Percentiles rank a stretch among this genome's conserved stretches.
phyloP scores from a whole-genome alignment of 2,329 filamentous ascomycete genomes.

The Aspergillus viridinutans region DNA sequence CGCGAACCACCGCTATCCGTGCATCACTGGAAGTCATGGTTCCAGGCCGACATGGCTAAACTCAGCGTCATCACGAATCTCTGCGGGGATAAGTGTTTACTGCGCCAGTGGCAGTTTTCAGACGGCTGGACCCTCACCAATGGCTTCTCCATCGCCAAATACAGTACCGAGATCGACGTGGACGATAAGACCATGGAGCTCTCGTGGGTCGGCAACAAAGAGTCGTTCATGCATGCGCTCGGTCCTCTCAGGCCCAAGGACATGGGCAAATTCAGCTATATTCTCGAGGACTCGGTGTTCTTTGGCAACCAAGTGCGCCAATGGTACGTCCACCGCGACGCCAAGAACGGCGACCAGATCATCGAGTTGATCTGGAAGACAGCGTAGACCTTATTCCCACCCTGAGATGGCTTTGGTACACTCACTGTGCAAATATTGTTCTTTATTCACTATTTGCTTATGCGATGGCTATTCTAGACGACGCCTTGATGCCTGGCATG shows the following conservation, averaged over 20 bases:
- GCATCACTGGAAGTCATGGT: slow-evolving; percentile 64
- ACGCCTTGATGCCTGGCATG: neutral
- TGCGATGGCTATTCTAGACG: neutral
- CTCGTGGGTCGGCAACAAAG: slow-evolving; percentile 50
- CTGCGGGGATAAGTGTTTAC: slow-evolving; percentile 55
- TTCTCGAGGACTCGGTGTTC: slow-evolving; percentile 44
- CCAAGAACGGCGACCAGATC: slow-evolving; percentile 37
- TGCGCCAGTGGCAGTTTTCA: slow-evolving; percentile 52
- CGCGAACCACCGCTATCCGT: slow-evolving; percentile 50
- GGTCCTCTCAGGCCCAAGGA: slow-evolving; percentile 47
- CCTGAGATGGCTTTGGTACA: neutral
- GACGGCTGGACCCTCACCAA: slow-evolving; percentile 53
- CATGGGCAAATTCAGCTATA: slow-evolving; percentile 51
- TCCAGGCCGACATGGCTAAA: slow-evolving; percentile 46
- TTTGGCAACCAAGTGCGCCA: slow-evolving; percentile 49
- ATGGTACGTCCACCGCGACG: slow-evolving; percentile 50
- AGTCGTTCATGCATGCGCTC: slow-evolving; percentile 51
- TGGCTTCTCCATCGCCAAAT: slow-evolving; percentile 55
- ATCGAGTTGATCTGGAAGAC: slow-evolving; percentile 37
- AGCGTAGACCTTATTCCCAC: slow-evolving; percentile 4
- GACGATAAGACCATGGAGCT: slow-evolving; percentile 47
- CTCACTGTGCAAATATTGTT: neutral
- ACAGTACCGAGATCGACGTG: slow-evolving; percentile 44
- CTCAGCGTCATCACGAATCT: slow-evolving; percentile 48
- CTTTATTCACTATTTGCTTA: neutral